Conservation (phyloP, 768 basidiomycete genomes). For the Serpula lacrymans region DNA sequence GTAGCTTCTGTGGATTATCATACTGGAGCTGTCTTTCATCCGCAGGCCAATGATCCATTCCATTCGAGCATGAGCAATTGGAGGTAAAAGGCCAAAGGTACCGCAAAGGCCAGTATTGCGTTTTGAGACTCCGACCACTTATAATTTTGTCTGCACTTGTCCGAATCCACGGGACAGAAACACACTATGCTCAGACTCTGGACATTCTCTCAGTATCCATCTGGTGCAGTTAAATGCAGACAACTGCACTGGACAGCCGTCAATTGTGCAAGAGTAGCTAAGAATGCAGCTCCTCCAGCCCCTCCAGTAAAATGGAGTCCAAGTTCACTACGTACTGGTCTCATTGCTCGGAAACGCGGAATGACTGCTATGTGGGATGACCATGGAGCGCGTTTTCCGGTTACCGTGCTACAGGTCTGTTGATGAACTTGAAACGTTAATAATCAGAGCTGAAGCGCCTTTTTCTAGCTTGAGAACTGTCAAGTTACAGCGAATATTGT, state of each 20-base stretch:
- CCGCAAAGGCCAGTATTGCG: not conserved
- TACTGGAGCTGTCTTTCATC: constrained; percentile 36
- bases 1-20: constrained; percentile 2
- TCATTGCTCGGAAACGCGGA: constrained; percentile 93
- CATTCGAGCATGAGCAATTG: constrained; percentile 39
- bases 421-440: not conserved
- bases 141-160: too few species aligned
- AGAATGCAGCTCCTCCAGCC: constrained; percentile 15
- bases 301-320: constrained; percentile 72
- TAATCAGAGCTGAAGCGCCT: constrained; percentile 7
- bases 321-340: constrained; percentile 80
- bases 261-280: constrained; percentile 24
- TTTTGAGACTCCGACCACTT: too few species aligned
- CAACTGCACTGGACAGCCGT: constrained; percentile 42
- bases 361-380: constrained; percentile 95
- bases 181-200: constrained; percentile 61
- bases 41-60: constrained; percentile 76
- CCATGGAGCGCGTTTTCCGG: constrained; percentile 82
- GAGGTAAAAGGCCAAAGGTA: not conserved
- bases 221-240: constrained; percentile 32
- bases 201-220: constrained; percentile 39
- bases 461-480: constrained; percentile 73
- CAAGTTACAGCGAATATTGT: constrained; percentile 82
- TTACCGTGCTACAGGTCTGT: constrained; percentile 90
- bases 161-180: too few species aligned